Percentiles rank a stretch among this genome's conserved stretches.
Conservation (phyloP, 192 early-diverging fungal genomes). For the Linnemannia schmuckeri region DNA sequence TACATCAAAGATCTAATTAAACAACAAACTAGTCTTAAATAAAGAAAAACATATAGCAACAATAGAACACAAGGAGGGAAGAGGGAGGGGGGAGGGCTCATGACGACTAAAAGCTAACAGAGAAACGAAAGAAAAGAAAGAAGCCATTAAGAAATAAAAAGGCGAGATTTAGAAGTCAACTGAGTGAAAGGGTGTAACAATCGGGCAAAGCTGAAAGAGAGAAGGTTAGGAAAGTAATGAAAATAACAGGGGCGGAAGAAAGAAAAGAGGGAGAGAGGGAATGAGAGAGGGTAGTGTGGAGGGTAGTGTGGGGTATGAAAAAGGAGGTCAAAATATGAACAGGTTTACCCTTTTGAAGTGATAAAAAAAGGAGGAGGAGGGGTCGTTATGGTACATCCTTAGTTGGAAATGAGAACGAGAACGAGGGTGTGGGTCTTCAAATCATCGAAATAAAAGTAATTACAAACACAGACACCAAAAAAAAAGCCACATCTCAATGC, state of each 20-base stretch:
- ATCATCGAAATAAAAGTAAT: background rate
- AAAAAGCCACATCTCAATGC: slow-evolving; percentile 2
- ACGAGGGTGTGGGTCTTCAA: background rate
- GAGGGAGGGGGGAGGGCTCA: background rate
- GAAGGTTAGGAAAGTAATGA: background rate
- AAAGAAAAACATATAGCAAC: background rate
- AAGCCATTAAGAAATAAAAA: slow-evolving; percentile 4
- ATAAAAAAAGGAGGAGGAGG: background rate
- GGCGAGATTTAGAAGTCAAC: background rate
- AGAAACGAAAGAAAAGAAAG: background rate
- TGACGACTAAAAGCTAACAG: background rate
- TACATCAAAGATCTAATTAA: background rate
- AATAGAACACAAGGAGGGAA: background rate
- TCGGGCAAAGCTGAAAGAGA: background rate
- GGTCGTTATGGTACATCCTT: slow-evolving; percentile 7
- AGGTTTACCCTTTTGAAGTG: background rate
- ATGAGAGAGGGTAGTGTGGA: background rate
- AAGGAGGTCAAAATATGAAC: background rate
- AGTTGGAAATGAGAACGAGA: background rate
- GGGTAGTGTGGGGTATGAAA: background rate
- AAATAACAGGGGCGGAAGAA: background rate
- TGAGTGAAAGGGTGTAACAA: background rate
- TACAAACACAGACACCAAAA: background rate
- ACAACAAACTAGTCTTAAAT: background rate
- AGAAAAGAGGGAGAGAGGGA: background rate